A percentile compares a stretch with the other conserved stretches of the same genome.
Evolutionary conservation across 2,329 filamentous ascomycete genomes (phyloP).

Genomic region (Aspergillus pseudonomiae): DNA sequence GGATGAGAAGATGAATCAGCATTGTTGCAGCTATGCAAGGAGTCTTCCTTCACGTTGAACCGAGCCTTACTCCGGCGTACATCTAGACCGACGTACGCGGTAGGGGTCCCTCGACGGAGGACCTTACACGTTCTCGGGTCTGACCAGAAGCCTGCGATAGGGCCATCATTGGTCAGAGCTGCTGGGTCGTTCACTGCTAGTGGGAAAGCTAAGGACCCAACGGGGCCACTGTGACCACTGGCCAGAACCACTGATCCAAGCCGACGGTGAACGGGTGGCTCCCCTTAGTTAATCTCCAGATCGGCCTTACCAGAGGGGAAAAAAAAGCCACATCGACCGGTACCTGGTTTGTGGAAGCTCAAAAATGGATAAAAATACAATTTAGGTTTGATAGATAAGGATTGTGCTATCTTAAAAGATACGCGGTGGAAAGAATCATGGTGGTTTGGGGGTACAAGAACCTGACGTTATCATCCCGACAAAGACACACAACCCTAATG

Average conservation of each 20-base stretch:
- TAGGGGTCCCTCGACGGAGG: not conserved
- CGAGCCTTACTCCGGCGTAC: not conserved
- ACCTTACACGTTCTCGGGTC: not conserved
- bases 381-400: not conserved
- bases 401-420: not conserved
- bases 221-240: not conserved
- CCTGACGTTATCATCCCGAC: not conserved
- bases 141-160: not conserved
- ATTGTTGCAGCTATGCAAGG: not conserved
- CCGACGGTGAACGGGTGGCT: not conserved
- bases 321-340: not conserved
- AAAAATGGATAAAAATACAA: not conserved
- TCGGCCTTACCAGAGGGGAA: not conserved
- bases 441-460: not conserved
- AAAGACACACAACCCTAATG: not conserved
- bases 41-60: not conserved
- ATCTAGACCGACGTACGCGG: not conserved
- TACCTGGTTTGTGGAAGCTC: not conserved
- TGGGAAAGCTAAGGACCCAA: not conserved
- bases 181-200: not conserved
- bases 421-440: not conserved
- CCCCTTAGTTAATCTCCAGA: not conserved
- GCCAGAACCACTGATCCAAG: constrained; percentile 3
- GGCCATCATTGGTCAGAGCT: not conserved
- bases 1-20: no score